Percentiles rank a stretch among this genome's conserved stretches.
These are phyloP conservation scores for Pyrrhoderma noxium DNA, from an alignment of 1,284 basidiomycete species.

Conservation along the genomic window DNA sequence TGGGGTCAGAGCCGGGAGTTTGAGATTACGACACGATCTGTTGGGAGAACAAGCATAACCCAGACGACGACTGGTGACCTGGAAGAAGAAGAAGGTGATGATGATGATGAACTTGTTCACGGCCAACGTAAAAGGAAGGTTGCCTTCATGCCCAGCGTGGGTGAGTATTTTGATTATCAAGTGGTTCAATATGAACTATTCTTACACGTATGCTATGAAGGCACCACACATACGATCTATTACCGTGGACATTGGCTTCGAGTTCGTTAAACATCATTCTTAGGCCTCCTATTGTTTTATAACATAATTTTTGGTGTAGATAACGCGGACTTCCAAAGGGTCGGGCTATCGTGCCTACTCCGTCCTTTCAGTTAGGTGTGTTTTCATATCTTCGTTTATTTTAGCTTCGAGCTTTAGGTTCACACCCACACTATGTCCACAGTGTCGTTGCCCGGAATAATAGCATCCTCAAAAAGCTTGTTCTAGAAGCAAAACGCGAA, in stretches of 20 bases:
- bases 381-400: conserved; percentile 9
- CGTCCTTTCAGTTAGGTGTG: conserved; percentile 71
- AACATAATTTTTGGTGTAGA: conserved; percentile 38
- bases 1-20: conserved; percentile 81
- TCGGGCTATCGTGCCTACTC: conserved; percentile 64
- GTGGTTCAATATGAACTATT: neutral
- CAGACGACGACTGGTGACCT: conserved; percentile 65
- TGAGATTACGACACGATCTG: conserved; percentile 74
- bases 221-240: conserved; percentile 80
- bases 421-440: conserved; percentile 17
- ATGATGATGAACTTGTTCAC: conserved; percentile 44
- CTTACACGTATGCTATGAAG: conserved; percentile 30
- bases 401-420: conserved; percentile 17
- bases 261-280: conserved; percentile 35
- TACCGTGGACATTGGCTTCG: conserved; percentile 81
- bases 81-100: conserved; percentile 68
- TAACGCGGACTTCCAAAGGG: conserved; percentile 68
- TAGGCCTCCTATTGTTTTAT: conserved; percentile 12
- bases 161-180: conserved; percentile 35
- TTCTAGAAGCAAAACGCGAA: conserved; percentile 75
- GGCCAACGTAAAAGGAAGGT: conserved; percentile 69
- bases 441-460: conserved; percentile 82
- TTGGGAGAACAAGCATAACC: conserved; percentile 51
- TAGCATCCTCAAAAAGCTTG: conserved; percentile 75
- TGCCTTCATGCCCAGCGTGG: conserved; percentile 66